These are phyloP conservation scores for Odontarrhena argentea DNA, from an alignment of 345 rosid genomes.

Conservation along the genomic window DNA sequence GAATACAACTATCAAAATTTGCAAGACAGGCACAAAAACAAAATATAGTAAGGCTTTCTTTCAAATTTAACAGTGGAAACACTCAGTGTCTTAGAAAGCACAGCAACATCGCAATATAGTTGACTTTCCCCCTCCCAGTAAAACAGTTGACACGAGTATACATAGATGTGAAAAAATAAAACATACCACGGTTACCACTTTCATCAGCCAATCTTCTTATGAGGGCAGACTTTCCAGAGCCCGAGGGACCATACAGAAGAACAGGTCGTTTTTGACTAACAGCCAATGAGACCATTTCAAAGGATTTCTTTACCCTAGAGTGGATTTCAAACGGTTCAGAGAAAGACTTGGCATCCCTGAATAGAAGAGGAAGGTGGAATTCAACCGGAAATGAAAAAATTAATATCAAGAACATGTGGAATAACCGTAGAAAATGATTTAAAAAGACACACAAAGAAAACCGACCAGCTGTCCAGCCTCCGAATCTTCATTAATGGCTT, in stretches of 20 bases:
- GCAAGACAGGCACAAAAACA: slow-evolving; percentile 15
- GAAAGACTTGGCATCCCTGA: slow-evolving; percentile 58
- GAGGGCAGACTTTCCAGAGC: slow-evolving; percentile 93
- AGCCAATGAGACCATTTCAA: slow-evolving; percentile 79
- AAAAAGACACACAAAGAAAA: slow-evolving; percentile 12
- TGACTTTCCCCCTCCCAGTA: slow-evolving; percentile 1
- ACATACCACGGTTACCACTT: slow-evolving; percentile 71
- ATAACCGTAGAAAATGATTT: slow-evolving; percentile 19
- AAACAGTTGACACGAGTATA: slow-evolving; percentile 6
- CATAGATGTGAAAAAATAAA: slow-evolving; percentile 25
- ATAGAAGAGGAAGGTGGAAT: slow-evolving; percentile 34
- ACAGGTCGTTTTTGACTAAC: slow-evolving; percentile 92
- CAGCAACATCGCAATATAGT: slow-evolving; percentile 17
- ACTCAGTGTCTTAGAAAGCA: slow-evolving; percentile 5
- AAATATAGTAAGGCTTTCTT: slow-evolving; percentile 15
- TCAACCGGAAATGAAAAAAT: slow-evolving; percentile 20
- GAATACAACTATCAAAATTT: slow-evolving; percentile 51
- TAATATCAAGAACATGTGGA: slow-evolving; percentile 17
- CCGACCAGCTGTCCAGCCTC: slow-evolving; percentile 55
- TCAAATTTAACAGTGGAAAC: slow-evolving; percentile 1
- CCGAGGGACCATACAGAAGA: slow-evolving; percentile 87
- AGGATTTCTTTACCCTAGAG: slow-evolving; percentile 59
- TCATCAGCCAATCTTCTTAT: slow-evolving; percentile 70
- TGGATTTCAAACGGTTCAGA: slow-evolving; percentile 66
- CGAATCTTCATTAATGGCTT: slow-evolving; percentile 53